Conservation (phyloP, 2,329 filamentous ascomycete genomes). For the Beauveria rudraprayagi region DNA sequence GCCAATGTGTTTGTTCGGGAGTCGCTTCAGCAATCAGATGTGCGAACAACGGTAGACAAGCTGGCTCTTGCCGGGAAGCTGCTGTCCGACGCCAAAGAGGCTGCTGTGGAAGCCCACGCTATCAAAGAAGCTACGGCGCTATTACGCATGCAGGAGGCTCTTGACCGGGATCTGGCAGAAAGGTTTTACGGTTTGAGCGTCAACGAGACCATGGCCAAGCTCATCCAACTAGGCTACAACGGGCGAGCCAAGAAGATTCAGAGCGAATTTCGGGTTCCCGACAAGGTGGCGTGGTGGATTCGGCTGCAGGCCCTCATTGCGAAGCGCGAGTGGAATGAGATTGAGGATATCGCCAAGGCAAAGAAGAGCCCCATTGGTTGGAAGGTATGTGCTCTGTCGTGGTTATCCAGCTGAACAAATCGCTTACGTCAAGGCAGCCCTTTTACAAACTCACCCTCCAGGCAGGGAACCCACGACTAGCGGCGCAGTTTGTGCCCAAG, state of each 20-base stretch:
- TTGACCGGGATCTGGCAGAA: slow-evolving; percentile 75
- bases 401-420: too few species aligned
- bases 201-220: slow-evolving; percentile 85
- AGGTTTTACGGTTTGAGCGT: slow-evolving; percentile 76
- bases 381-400: slow-evolving; percentile 57
- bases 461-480: slow-evolving; percentile 83
- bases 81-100: slow-evolving; percentile 75
- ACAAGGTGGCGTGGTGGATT: slow-evolving; percentile 85
- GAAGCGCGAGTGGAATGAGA: slow-evolving; percentile 83
- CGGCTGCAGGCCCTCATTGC: slow-evolving; percentile 79
- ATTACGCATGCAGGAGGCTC: slow-evolving; percentile 74
- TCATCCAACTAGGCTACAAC: slow-evolving; percentile 73
- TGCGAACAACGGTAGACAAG: slow-evolving; percentile 70
- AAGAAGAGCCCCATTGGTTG: slow-evolving; percentile 91
- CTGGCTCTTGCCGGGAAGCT: slow-evolving; percentile 78
- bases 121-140: slow-evolving; percentile 75
- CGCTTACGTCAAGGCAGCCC: slow-evolving; percentile 41
- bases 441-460: slow-evolving; percentile 86
- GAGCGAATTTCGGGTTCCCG: slow-evolving; percentile 84
- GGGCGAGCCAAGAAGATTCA: slow-evolving; percentile 83
- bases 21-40: slow-evolving; percentile 64
- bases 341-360: slow-evolving; percentile 73
- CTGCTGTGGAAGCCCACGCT: slow-evolving; percentile 61
- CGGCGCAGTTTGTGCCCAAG: slow-evolving; percentile 78
- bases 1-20: slow-evolving; percentile 82